Conservation (phyloP, 129 eudicot species). For the Artemisia annua region DNA sequence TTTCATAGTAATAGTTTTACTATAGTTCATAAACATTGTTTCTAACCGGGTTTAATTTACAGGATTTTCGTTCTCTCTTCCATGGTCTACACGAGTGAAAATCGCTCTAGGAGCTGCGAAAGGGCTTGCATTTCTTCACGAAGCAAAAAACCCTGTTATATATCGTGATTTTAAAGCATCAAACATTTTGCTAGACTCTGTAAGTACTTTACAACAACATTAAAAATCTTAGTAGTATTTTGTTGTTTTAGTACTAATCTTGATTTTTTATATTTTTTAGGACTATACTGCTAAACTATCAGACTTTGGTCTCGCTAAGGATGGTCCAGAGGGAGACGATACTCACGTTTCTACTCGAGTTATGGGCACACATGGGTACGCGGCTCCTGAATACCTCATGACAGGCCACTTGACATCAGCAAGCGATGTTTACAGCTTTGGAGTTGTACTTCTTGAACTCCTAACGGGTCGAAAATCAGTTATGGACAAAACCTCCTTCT, state of each 20-base stretch:
- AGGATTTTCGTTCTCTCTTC: conserved; percentile 71
- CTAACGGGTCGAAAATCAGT: conserved; percentile 58
- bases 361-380: conserved; percentile 49
- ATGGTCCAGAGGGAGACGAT: conserved; percentile 40
- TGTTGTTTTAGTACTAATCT: conserved; percentile 7
- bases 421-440: conserved; percentile 56
- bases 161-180: conserved; percentile 83
- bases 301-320: conserved; percentile 45
- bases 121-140: conserved; percentile 78
- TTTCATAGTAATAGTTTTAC: background rate
- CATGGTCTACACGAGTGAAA: conserved; percentile 77
- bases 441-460: conserved; percentile 77
- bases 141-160: conserved; percentile 60
- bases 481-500: conserved; percentile 59
- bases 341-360: conserved; percentile 47
- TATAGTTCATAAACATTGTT: background rate
- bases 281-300: conserved; percentile 45
- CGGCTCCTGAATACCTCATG: conserved; percentile 20
- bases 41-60: conserved; percentile 15
- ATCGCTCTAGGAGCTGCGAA: conserved; percentile 74
- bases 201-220: conserved; percentile 17
- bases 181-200: conserved; percentile 67
- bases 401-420: conserved; percentile 35
- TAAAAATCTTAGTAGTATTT: background rate
- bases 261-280: conserved; percentile 8